phyloP scores from a whole-genome alignment of 1,284 basidiomycete genomes.

The Cryptococcus hybrid region DNA sequence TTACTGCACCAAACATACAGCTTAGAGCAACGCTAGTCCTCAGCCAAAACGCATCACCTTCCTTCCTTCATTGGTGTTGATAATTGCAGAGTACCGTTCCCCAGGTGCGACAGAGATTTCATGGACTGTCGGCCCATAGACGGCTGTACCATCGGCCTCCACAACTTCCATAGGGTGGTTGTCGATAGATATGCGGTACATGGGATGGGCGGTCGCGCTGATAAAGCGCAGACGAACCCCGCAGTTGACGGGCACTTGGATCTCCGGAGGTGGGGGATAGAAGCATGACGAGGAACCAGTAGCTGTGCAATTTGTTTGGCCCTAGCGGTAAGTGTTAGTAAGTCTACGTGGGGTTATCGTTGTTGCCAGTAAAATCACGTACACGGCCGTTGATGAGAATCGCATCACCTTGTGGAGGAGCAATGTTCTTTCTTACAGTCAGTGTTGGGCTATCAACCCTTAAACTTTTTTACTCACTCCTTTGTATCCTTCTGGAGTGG shows the following conservation, averaged over 20 bases:
- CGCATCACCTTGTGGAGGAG: constrained; percentile 19
- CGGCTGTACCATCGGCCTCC: constrained; percentile 31
- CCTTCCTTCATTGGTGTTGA: constrained; percentile 28
- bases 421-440: constrained; percentile 11
- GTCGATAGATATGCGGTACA: constrained; percentile 29
- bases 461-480: constrained; percentile 18
- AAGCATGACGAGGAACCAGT: constrained; percentile 1
- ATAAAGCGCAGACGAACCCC: constrained; percentile 21
- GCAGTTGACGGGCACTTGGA: constrained; percentile 11
- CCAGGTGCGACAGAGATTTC: constrained; percentile 27
- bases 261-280: constrained; percentile 3
- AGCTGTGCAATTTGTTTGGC: constrained; percentile 9
- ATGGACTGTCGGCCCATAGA: constrained; percentile 20
- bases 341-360: background rate
- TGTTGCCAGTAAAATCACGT: background rate
- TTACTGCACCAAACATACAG: constrained; percentile 3
- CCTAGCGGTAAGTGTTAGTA: background rate
- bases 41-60: constrained; percentile 33
- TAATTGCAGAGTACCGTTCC: constrained; percentile 41
- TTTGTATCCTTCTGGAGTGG: constrained; percentile 11
- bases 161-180: constrained; percentile 30
- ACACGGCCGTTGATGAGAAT: constrained; percentile 26
- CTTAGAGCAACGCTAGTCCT: constrained; percentile 18
- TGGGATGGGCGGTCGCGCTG: constrained; percentile 11
- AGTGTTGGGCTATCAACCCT: background rate